Evolutionary conservation across 192 early-diverging fungal species (phyloP).

Genomic region (Podila epigama): DNA sequence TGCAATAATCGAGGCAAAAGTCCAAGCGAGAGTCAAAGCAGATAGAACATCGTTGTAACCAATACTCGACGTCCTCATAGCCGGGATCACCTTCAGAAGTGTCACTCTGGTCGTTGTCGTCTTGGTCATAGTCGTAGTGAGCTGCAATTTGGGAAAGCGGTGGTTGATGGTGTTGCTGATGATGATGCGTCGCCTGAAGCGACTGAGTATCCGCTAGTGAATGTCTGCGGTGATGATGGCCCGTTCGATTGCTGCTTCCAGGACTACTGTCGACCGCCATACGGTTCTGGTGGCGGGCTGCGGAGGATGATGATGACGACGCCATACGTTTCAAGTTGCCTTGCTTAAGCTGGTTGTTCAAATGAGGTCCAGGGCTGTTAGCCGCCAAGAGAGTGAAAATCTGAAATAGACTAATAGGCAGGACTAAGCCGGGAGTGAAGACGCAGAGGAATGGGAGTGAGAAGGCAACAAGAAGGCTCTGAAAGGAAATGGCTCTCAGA

Average conservation of each 20-base stretch:
- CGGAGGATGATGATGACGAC: not conserved
- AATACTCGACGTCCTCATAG: slow-evolving; percentile 57
- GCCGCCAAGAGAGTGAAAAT: slow-evolving; percentile 4
- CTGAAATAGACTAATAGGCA: slow-evolving; percentile 29
- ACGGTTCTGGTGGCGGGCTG: too few species aligned
- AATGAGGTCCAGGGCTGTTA: slow-evolving; percentile 3
- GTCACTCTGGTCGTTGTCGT: slow-evolving; percentile 36
- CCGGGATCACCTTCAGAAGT: slow-evolving; percentile 27
- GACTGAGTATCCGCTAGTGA: not conserved
- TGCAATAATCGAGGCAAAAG: slow-evolving; percentile 62
- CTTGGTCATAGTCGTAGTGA: slow-evolving; percentile 20
- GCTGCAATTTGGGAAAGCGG: not conserved
- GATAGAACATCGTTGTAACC: slow-evolving; percentile 63
- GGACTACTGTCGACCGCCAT: not conserved
- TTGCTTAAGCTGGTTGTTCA: not conserved
- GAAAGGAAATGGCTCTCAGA: slow-evolving; percentile 80
- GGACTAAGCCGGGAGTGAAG: slow-evolving; percentile 17
- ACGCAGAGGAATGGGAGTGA: slow-evolving; percentile 25
- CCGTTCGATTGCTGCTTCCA: not conserved
- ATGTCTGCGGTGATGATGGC: not conserved
- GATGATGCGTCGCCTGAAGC: not conserved
- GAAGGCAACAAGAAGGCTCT: slow-evolving; percentile 26
- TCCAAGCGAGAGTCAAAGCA: slow-evolving; percentile 65
- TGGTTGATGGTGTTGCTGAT: not conserved
- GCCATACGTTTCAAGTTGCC: not conserved